Percentiles rank a stretch among this genome's conserved stretches.
phyloP scores from a whole-genome alignment of 176 grass and related monocot species.

The Canna indica region DNA sequence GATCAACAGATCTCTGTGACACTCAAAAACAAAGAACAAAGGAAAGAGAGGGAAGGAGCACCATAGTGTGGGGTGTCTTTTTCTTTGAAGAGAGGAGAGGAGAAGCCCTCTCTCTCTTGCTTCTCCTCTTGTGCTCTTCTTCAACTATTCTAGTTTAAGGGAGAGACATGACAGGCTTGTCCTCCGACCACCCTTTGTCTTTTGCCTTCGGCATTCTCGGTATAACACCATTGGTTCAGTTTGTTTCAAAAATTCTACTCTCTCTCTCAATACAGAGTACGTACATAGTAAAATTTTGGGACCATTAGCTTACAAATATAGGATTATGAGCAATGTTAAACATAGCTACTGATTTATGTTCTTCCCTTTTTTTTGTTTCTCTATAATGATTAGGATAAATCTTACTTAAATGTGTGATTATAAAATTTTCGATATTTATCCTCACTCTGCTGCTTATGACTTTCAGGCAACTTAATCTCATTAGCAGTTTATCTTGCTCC shows the following conservation, averaged over 20 bases:
- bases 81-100: constrained; percentile 14
- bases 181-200: constrained; percentile 50
- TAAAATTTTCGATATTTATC: background rate
- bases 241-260: too few relatives aligned
- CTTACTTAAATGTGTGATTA: too few relatives aligned
- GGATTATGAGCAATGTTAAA: too few relatives aligned
- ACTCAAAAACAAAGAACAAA: too few relatives aligned
- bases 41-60: background rate
- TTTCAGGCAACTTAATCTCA: constrained; percentile 73
- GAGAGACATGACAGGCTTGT: constrained; percentile 37
- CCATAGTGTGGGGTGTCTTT: background rate
- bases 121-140: constrained; percentile 1
- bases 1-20: background rate
- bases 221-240: constrained; percentile 4
- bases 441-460: background rate
- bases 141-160: background rate
- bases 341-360: too few relatives aligned
- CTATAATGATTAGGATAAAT: too few relatives aligned
- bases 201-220: constrained; percentile 74
- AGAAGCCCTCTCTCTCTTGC: constrained; percentile 14
- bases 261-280: too few relatives aligned
- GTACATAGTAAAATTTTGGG: too few relatives aligned
- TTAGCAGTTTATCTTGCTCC: constrained; percentile 86
- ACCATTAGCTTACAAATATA: too few relatives aligned
- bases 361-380: too few relatives aligned